Evolutionary conservation across 164 flowering plant genomes (phyloP).

Genomic region (Chloranthus sessilifolius): DNA sequence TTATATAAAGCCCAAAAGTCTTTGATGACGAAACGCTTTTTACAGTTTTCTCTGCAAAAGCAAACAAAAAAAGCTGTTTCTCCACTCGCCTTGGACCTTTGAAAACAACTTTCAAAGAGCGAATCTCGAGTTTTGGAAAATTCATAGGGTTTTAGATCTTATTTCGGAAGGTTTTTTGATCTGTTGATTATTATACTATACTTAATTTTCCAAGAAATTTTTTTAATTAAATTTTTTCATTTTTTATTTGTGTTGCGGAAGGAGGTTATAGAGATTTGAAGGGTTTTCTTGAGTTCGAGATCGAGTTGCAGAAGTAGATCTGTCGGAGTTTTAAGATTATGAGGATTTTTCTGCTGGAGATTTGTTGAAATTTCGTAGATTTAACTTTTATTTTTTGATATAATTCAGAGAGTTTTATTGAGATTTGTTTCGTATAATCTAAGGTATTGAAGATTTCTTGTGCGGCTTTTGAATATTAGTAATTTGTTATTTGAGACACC

Average conservation of each 20-base stretch:
- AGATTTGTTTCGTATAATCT: not conserved
- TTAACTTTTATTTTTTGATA: not conserved
- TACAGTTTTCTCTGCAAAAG: not conserved
- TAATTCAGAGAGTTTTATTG: not conserved
- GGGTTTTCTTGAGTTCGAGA: conserved; percentile 2
- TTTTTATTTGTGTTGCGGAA: not conserved
- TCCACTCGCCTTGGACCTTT: conserved; percentile 9
- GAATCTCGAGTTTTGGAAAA: conserved; percentile 9
- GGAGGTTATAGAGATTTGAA: not conserved
- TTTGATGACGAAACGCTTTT: conserved; percentile 4
- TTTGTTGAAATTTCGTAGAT: no score
- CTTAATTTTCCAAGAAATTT: not conserved
- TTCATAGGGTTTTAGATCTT: not conserved
- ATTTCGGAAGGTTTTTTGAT: conserved; percentile 3
- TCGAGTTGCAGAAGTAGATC: conserved; percentile 13
- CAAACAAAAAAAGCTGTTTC: conserved; percentile 14
- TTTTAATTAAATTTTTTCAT: not conserved
- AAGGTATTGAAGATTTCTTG: not conserved
- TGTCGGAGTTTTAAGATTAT: not conserved
- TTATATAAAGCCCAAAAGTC: conserved; percentile 2
- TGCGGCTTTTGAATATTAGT: conserved; percentile 2
- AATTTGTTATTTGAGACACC: conserved; percentile 5
- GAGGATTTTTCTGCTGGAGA: not conserved
- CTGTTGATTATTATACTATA: not conserved
- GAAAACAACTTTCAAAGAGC: conserved; percentile 11